Conservation (phyloP, 768 basidiomycete genomes). For the Chalciporus piperatus region DNA sequence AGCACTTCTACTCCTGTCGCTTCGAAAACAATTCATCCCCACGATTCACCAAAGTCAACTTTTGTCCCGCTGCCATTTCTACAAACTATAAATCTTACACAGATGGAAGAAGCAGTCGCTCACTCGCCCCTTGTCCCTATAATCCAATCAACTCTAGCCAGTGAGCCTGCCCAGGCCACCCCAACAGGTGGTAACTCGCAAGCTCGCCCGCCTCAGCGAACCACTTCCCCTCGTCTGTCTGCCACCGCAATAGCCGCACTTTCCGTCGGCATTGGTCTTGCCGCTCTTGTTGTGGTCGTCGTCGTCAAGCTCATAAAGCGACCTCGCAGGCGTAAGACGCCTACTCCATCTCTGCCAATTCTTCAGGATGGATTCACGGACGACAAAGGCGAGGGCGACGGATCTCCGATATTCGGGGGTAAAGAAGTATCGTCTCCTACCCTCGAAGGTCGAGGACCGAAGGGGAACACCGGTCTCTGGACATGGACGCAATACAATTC, state of each 20-base stretch:
- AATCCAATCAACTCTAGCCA: conserved; percentile 4
- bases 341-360: conserved; percentile 74
- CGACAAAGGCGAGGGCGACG: conserved; percentile 45
- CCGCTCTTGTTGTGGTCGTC: conserved; percentile 48
- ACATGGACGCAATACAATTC: conserved; percentile 56
- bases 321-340: conserved; percentile 51
- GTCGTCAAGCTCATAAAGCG: conserved; percentile 46
- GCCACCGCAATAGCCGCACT: conserved; percentile 51
- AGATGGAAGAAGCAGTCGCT: conserved; percentile 15
- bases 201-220: conserved; percentile 11
- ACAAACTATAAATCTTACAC: conserved; percentile 25
- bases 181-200: neutral
- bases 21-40: conserved; percentile 13
- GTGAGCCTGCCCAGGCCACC: conserved; percentile 1
- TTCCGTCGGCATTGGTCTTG: conserved; percentile 47
- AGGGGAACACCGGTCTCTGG: conserved; percentile 46
- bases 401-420: conserved; percentile 78
- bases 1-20: conserved; percentile 25
- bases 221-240: conserved; percentile 39
- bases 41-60: conserved; percentile 16
- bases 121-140: conserved; percentile 9
- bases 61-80: conserved; percentile 31
- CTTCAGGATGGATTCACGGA: conserved; percentile 55
- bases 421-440: conserved; percentile 53
- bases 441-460: conserved; percentile 29